Conservation (phyloP, 2,329 filamentous ascomycete genomes). For the Paraphoma chrysanthemicola region DNA sequence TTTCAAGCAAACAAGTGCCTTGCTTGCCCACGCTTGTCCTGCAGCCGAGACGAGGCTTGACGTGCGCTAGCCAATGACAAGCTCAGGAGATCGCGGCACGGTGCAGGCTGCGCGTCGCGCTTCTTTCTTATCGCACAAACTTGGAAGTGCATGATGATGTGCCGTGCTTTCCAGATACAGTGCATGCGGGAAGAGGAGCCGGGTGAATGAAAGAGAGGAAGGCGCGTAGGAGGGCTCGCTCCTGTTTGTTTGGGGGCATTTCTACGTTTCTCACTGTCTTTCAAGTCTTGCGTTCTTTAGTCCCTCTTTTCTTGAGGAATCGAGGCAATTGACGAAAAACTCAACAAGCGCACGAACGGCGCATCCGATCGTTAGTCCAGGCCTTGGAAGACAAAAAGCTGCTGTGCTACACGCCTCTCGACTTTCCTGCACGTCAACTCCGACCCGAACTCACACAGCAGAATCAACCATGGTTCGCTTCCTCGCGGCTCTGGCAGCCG, state of each 20-base stretch:
- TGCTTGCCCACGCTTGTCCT: slow-evolving; percentile 10
- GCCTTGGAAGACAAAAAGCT: background rate
- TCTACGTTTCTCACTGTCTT: background rate
- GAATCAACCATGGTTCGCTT: slow-evolving; percentile 12
- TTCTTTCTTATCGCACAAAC: slow-evolving; percentile 3
- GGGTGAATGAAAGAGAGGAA: background rate
- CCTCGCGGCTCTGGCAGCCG: slow-evolving; percentile 14
- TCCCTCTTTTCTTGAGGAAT: background rate
- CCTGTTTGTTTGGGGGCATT: background rate
- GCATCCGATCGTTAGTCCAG: background rate
- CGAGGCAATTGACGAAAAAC: background rate
- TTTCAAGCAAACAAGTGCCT: slow-evolving; percentile 11
- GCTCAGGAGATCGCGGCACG: slow-evolving; percentile 1
- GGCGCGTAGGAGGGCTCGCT: background rate
- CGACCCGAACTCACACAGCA: background rate
- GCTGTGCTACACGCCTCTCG: background rate
- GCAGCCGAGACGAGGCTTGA: slow-evolving; percentile 7
- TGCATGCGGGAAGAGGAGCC: background rate
- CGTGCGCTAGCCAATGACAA: slow-evolving; percentile 2
- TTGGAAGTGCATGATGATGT: background rate
- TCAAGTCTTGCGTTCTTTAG: background rate
- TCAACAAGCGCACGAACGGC: background rate
- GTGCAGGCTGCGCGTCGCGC: slow-evolving; percentile 1
- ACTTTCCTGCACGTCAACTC: background rate
- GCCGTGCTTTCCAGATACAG: background rate